A percentile compares a stretch with the other conserved stretches of the same genome.
phyloP scores from a whole-genome alignment of 345 rosid genomes.

The Angophora floribunda region DNA sequence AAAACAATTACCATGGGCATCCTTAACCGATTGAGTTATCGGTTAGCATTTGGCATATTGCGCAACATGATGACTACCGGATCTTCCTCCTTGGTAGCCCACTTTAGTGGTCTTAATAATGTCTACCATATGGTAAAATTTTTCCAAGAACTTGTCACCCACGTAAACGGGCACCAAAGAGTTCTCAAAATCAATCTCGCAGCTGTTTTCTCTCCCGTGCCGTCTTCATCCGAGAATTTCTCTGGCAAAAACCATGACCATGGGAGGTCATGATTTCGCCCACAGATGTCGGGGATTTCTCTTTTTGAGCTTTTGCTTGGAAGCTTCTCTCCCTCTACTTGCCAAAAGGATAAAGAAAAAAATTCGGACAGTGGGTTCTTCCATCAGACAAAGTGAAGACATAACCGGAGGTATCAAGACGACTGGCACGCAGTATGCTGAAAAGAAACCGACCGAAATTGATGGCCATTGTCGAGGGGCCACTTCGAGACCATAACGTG shows the following conservation, averaged over 20 bases:
- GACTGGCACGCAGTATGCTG: neutral
- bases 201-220: neutral
- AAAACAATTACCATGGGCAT: too few relatives aligned
- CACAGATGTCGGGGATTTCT: neutral
- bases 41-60: neutral
- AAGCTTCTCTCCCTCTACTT: neutral
- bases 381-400: neutral
- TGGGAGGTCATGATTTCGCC: neutral
- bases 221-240: neutral
- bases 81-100: neutral
- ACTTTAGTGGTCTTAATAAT: neutral
- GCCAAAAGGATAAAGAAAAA: neutral
- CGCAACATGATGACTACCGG: neutral
- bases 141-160: neutral
- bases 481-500: neutral
- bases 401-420: neutral
- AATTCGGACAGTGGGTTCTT: neutral
- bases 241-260: neutral
- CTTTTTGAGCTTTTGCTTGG: neutral
- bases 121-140: neutral
- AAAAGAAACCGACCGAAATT: neutral
- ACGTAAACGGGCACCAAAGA: neutral
- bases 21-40: neutral
- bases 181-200: neutral
- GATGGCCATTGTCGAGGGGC: neutral